A percentile compares a stretch with the other conserved stretches of the same genome.
Conservation (phyloP, 805 yeast species). For the Ogataea methanolica region DNA sequence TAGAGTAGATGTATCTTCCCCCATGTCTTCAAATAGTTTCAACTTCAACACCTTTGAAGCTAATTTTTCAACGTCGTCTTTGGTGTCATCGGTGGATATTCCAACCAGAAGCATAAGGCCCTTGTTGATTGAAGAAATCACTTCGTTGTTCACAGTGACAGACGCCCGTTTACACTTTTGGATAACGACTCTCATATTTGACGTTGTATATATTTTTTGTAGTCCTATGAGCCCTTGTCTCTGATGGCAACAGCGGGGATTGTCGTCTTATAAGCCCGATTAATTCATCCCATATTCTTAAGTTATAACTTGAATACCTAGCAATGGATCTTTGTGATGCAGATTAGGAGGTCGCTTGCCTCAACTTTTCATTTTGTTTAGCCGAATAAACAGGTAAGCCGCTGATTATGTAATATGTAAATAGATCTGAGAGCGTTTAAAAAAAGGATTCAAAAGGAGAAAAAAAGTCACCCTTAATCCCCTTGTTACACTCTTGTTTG, state of each 20-base stretch:
- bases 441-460: too few relatives aligned
- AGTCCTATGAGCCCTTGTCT: too few relatives aligned
- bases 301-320: too few relatives aligned
- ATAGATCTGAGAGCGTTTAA: too few relatives aligned
- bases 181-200: constrained; percentile 76
- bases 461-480: too few relatives aligned
- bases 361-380: too few relatives aligned
- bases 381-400: too few relatives aligned
- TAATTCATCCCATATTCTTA: too few relatives aligned
- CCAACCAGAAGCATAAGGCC: constrained; percentile 87
- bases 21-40: constrained; percentile 64
- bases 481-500: too few relatives aligned
- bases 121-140: constrained; percentile 68
- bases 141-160: constrained; percentile 70
- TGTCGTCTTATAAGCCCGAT: not conserved
- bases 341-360: too few relatives aligned
- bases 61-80: constrained; percentile 64
- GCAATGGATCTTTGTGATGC: too few relatives aligned
- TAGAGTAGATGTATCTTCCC: constrained; percentile 38
- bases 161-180: constrained; percentile 88
- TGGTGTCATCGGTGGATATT: constrained; percentile 70
- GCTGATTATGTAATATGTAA: too few relatives aligned
- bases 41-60: constrained; percentile 63
- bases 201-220: not conserved
- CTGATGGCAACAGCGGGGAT: not conserved